Evolutionary conservation across 139 green algal genomes (phyloP), one percentile per base, ranked within the genome.

Genomic region (Ostreobium quekettii): DNA sequence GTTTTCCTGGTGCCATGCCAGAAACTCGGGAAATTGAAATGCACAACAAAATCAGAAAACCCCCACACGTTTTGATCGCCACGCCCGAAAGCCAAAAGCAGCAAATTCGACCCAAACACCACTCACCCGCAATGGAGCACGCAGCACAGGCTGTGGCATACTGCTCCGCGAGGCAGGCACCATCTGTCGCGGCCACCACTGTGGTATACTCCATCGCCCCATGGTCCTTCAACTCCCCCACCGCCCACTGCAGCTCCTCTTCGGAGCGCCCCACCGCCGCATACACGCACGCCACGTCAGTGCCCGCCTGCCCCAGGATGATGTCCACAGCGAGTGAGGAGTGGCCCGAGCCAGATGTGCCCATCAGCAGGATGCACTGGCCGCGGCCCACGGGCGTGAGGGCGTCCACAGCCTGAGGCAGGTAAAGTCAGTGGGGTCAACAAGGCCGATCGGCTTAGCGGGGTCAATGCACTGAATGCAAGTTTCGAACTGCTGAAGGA

Each of bases 371-470:
- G 76, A 90, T 77, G 1, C 77, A 82, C 38, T 88, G 79, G 6
- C 90, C 90, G n/a, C 84, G 77, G 1, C 89, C 90, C 35, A 96
- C 69, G 0, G 87, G 90, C 1, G 87, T 95, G 15, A 96, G 70
- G 8, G 84, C 76, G 67, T 96, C 89, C 31, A 96, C 29, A 1
- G 73, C 88, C 81, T 89, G 76, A 31, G 19, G 19, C 15, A 53
- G n/a, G n/a, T n/a, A n/a, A n/a, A n/a, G n/a, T n/a, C n/a, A n/a
- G n/a, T n/a, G n/a, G n/a, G n/a, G n/a, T n/a, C n/a, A n/a, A n/a
- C n/a, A n/a, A n/a, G n/a, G n/a, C n/a, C n/a, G n/a, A n/a, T n/a
- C n/a, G n/a, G n/a, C n/a, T n/a, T n/a, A n/a, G n/a, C n/a, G n/a
- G n/a, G n/a, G n/a, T n/a, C n/a, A n/a, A n/a, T n/a, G n/a, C n/a